Base-by-base conservation (phyloP, 352 stramenopile genomes). In the Phytophthora pini region DNA sequence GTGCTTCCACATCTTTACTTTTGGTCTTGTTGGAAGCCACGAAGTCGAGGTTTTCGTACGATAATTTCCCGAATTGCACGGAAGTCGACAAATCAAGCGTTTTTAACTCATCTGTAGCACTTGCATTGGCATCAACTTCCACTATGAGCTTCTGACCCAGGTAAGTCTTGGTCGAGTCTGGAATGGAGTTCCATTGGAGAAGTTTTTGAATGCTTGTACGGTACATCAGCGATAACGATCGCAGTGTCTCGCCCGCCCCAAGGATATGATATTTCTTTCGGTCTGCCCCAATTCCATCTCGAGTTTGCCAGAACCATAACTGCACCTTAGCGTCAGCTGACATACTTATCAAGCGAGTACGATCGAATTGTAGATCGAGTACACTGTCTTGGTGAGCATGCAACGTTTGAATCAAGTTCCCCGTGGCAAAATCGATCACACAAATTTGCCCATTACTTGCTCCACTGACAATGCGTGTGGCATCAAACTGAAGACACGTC, bases 111-210 rank as follows among this genome's bases (percentile, higher is more conserved):
- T 92, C 84, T 1, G 68, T 76, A 5, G 75, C 74, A 8, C 59
- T 70, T 7, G 55, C 55, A 38, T 74, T 74, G 22, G 66, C 53
- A 12, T 78, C 75, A 6, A 93, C 72, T 29, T 83, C 77, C 0
- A 94, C 86, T 13, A 91, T 61, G 5, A 93, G 72, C 39, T 94
- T 92, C 52, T 94, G 86, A 4, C 86, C 86, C 12, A 92, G 49
- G 49, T 94, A 93, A 31, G 80, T 69, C 38, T 92, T 88, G 22
- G 77, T 88, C 26, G 82, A 88, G 47, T 94, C 82, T 0, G 78
- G 58, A 4, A 94, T 63, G 2, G 76, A 74, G 55, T 94, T 94
- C 86, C 86, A 93, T 24, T 74, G 51, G 5, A 92, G 72, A 22
- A 94, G 34, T 15, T 89, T 77, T 10, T 89, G 67, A 20, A 88